Conservation (phyloP, 768 basidiomycete genomes). For the Tulasnella calospora region DNA sequence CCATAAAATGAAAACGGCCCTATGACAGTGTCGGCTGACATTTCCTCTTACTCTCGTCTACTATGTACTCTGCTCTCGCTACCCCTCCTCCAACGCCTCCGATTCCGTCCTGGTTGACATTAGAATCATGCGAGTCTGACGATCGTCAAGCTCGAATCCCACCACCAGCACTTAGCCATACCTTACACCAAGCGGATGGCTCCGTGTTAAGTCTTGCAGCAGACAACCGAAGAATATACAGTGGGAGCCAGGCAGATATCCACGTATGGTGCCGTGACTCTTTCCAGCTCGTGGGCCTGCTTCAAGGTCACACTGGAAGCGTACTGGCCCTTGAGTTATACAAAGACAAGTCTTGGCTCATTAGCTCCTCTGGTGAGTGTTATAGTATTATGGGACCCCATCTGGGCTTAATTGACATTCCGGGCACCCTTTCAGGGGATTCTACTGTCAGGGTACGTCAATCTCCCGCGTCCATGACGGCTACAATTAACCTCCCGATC, state of each 20-base stretch:
- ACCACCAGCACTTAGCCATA: constrained; percentile 56
- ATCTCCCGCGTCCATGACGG: not conserved
- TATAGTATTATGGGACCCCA: not conserved
- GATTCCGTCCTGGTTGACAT: constrained; percentile 18
- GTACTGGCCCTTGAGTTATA: constrained; percentile 76
- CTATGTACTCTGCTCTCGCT: constrained; percentile 7
- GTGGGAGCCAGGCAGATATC: constrained; percentile 64
- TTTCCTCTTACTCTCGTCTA: not conserved
- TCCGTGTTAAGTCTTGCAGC: constrained; percentile 75
- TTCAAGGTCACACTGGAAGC: constrained; percentile 79
- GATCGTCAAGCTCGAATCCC: constrained; percentile 26
- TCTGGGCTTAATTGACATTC: not conserved
- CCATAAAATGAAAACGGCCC: not conserved
- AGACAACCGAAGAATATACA: constrained; percentile 68
- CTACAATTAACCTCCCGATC: not conserved
- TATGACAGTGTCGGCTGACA: not conserved
- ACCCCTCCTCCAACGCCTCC: constrained; percentile 24
- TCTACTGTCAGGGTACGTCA: constrained; percentile 75
- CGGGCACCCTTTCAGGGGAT: constrained; percentile 52
- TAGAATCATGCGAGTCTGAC: constrained; percentile 9
- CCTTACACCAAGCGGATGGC: constrained; percentile 60
- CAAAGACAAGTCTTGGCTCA: constrained; percentile 72
- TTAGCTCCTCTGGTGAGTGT: constrained; percentile 76
- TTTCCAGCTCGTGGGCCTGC: constrained; percentile 60
- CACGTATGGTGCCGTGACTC: constrained; percentile 84